phyloP scores from a whole-genome alignment of 305 asterid genomes.

The Fraxinus sp. region DNA sequence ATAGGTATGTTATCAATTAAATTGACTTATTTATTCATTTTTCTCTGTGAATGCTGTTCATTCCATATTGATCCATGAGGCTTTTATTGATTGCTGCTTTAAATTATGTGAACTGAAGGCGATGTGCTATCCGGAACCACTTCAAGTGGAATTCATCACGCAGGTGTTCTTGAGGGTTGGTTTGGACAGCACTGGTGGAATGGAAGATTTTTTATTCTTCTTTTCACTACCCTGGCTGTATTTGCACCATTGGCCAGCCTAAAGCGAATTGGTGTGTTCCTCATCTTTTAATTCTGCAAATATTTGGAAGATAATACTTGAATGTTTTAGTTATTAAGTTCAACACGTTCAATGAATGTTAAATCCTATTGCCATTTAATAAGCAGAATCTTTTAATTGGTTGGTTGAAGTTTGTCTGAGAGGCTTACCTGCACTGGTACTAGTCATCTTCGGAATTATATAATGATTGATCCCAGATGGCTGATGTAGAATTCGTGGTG shows the following conservation, averaged over 20 bases:
- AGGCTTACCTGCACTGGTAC: neutral
- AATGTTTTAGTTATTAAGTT: neutral
- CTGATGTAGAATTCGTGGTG: neutral
- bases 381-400: neutral
- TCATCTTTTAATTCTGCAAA: slow-evolving; percentile 1
- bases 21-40: neutral
- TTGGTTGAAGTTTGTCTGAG: neutral
- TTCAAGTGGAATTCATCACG: slow-evolving; percentile 75
- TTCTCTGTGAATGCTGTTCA: neutral
- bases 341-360: neutral
- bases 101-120: slow-evolving; percentile 39
- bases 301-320: neutral
- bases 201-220: slow-evolving; percentile 72
- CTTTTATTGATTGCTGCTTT: neutral
- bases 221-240: slow-evolving; percentile 67
- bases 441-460: slow-evolving; percentile 5
- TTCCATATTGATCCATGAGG: neutral
- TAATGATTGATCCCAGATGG: neutral
- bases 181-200: slow-evolving; percentile 96
- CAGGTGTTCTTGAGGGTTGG: slow-evolving; percentile 97
- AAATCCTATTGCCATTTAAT: neutral
- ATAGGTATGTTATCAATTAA: slow-evolving; percentile 53
- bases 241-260: slow-evolving; percentile 96
- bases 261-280: slow-evolving; percentile 79
- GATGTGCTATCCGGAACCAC: slow-evolving; percentile 97